Base-by-base conservation (phyloP, 768 basidiomycete species). In the Boletellus ananas region DNA sequence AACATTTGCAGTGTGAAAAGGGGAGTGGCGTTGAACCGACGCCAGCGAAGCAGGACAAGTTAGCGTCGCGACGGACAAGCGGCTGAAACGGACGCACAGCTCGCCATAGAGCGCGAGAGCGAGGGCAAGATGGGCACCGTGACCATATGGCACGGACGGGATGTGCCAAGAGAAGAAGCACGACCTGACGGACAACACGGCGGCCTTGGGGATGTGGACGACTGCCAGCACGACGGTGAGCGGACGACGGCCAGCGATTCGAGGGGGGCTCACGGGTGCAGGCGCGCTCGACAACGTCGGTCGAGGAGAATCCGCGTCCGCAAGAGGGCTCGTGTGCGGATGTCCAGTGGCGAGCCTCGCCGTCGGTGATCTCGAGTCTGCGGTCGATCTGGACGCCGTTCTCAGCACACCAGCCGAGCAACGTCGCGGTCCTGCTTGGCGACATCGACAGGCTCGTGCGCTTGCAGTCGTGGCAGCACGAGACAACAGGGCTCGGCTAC, bases 41-140 rank as follows among this genome's bases (percentile, higher is more conserved):
- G 53, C 45, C 49, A 50, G 40, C 23, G 43, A 31, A 25, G 42
- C 21, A 43, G 37, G n/a, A 25, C 29, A 25, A 23, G 50, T 54
- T 43, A 64, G 34, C 25, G 17, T 44, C 44, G 43, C 35, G 39
- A 33, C 21, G 27, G 36, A 49, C 39, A 35, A 43, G 45, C n/a
- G 40, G 29, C 33, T 41, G 6, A 29, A 44, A 18, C 40, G 48
- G 45, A 69, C 79, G 69, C 62, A 87, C 87, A 83, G 66, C 66
- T 90, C 87, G 27, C 69, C 71, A 51, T 83, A 83, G 18, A 90
- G 69, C 12, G 82, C 86, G 23, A 85, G 66, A 11, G 86, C 70
- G 6, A 88, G 74, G 33, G 78, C 73, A 31, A 87, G 73, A 42
- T 80, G 79, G 3, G 85, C 83, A 34, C 70, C 77, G 31, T 76